A percentile compares a stretch with the other conserved stretches of the same genome.
phyloP scores from a whole-genome alignment of 2,329 filamentous ascomycete genomes.

The Claviceps sp. region DNA sequence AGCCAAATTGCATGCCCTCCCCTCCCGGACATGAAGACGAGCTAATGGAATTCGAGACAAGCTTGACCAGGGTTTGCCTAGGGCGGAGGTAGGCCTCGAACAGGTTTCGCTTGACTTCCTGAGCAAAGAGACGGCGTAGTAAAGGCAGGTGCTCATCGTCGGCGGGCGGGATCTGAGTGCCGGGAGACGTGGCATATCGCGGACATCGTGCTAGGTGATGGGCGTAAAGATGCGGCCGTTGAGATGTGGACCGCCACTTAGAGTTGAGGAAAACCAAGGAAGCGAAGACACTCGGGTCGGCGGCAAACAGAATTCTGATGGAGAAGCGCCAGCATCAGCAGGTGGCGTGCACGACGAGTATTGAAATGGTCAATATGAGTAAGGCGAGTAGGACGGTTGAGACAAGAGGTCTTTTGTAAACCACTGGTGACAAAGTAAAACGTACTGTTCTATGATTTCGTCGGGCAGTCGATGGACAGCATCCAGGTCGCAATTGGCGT shows the following conservation, averaged over 20 bases:
- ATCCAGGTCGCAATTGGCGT: slow-evolving; percentile 11
- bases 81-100: slow-evolving; percentile 66
- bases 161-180: slow-evolving; percentile 20
- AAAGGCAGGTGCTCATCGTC: slow-evolving; percentile 39
- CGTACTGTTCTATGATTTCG: slow-evolving; percentile 58
- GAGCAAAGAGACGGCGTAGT: slow-evolving; percentile 52
- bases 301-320: slow-evolving; percentile 44
- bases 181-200: slow-evolving; percentile 40
- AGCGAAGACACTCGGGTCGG: slow-evolving; percentile 51
- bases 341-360: neutral
- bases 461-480: slow-evolving; percentile 46
- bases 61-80: slow-evolving; percentile 55
- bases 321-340: neutral
- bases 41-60: slow-evolving; percentile 73
- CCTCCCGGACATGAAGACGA: slow-evolving; percentile 72
- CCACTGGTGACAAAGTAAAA: neutral
- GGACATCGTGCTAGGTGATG: slow-evolving; percentile 48
- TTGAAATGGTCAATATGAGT: neutral
- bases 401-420: neutral
- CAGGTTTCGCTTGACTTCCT: slow-evolving; percentile 61
- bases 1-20: slow-evolving; percentile 73
- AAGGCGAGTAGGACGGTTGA: neutral
- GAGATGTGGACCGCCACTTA: slow-evolving; percentile 51
- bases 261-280: slow-evolving; percentile 52
- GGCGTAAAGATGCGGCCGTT: slow-evolving; percentile 49